Base-by-base conservation (phyloP, 139 green algal species). In the Asterochloris sp. region DNA sequence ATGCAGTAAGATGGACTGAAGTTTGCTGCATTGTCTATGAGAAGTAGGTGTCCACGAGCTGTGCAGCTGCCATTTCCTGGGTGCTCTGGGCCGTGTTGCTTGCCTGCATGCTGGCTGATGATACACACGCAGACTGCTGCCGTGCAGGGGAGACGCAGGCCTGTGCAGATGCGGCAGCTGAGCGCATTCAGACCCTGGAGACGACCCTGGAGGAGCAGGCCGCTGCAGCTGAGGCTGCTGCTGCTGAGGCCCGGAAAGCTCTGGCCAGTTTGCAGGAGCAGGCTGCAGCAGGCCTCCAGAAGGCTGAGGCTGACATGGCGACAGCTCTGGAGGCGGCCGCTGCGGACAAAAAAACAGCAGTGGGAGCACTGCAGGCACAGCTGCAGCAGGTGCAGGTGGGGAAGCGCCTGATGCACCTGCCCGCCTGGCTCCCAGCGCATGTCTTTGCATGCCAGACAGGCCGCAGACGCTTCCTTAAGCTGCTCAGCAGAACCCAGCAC, bases 161-260 rank as follows among this genome's bases (percentile, higher is more conserved):
- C 0, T 97, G 93, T 69, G 86, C 83, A 0, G 81, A 90, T 23
- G 89, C 92, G 24, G 93, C 92, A 0, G 82, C 86, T 15, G 91
- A 93, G 84, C 83, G 88, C 61, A 89, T 95, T 12, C 73, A 81
- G 0, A 85, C 87, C 17, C 86, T 97, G 27, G 94, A 97, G 87
- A 87, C 95, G 78, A 86, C 86, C 38, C 79, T 84, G 17, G 90
- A 95, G 76, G 75, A 74, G 0, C 84, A 91, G 26, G 27, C 26
- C 17, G 73, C 85, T 21, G 88, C 89, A 62, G 74, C 85, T 17
- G 88, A 92, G 28, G n/a, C 84, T n/a, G 77, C 78, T 12, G 78
- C 83, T 47, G 82, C 77, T 24, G 82, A 79, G 16, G 78, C 71
- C 8, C 81, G 84, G 16, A 38, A 62, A 29, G 66, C 62, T 11